Percentiles rank a stretch among this genome's conserved stretches.
phyloP scores from a whole-genome alignment of 495 filamentous ascomycete genomes.

The Letharia lupina region DNA sequence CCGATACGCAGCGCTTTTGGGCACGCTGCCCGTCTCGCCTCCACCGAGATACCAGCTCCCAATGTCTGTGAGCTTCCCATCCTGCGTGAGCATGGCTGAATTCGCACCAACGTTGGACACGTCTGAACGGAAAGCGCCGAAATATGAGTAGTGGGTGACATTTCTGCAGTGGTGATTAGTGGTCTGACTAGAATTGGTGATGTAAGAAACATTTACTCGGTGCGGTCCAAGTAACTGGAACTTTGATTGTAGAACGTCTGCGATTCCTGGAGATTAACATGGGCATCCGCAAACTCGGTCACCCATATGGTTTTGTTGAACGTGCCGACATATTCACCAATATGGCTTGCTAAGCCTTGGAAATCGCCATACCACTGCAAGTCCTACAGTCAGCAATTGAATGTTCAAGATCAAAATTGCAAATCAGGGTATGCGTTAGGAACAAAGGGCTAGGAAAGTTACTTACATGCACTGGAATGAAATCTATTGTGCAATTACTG shows the following conservation, averaged over 20 bases:
- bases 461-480: slow-evolving; percentile 53
- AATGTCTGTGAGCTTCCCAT: slow-evolving; percentile 32
- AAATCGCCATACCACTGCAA: slow-evolving; percentile 75
- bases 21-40: slow-evolving; percentile 12
- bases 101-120: slow-evolving; percentile 51
- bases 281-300: slow-evolving; percentile 56
- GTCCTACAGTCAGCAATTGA: background rate
- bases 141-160: slow-evolving; percentile 71
- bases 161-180: slow-evolving; percentile 30
- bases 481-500: slow-evolving; percentile 55
- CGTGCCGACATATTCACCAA: slow-evolving; percentile 51
- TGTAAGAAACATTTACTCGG: slow-evolving; percentile 7
- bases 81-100: slow-evolving; percentile 35
- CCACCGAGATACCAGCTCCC: slow-evolving; percentile 18
- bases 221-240: slow-evolving; percentile 21
- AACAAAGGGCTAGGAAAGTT: background rate
- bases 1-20: slow-evolving; percentile 1
- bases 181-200: slow-evolving; percentile 19
- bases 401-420: background rate
- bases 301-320: slow-evolving; percentile 56
- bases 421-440: background rate
- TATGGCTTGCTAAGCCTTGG: slow-evolving; percentile 59
- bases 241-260: slow-evolving; percentile 34
- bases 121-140: slow-evolving; percentile 59
- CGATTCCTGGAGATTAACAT: slow-evolving; percentile 41